Percentiles rank a stretch among this genome's conserved stretches.
Evolutionary conservation across 208 protist species (phyloP).

Genomic region (Borovskyia barvae): DNA sequence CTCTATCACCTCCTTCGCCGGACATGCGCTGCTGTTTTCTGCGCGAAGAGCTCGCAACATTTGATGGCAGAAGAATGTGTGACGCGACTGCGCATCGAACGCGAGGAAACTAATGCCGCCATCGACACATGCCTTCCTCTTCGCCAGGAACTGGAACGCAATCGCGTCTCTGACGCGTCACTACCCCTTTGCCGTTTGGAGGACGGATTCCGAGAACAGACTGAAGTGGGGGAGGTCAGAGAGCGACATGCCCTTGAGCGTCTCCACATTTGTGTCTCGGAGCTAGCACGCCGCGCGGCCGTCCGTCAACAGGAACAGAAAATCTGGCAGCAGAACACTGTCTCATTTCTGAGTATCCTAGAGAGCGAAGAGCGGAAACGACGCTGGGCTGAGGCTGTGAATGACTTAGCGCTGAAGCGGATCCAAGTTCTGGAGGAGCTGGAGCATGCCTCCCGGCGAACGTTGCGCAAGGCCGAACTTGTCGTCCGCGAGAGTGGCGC

Average conservation of each 20-base stretch:
- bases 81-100: conserved; percentile 21
- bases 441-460: neutral
- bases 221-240: neutral
- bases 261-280: neutral
- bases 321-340: neutral
- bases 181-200: conserved; percentile 12
- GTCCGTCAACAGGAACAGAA: conserved; percentile 2
- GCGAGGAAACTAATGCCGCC: conserved; percentile 7
- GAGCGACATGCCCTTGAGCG: neutral
- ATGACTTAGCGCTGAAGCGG: neutral
- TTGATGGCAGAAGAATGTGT: conserved; percentile 37
- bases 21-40: conserved; percentile 27
- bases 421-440: neutral
- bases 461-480: neutral
- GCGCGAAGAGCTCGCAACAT: neutral
- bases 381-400: neutral
- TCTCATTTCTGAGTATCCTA: neutral
- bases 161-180: conserved; percentile 7
- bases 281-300: neutral
- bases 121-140: conserved; percentile 9
- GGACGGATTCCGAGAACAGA: conserved; percentile 2
- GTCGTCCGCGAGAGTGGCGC: neutral
- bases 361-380: conserved; percentile 1
- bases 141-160: conserved; percentile 9
- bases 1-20: conserved; percentile 14